Percentiles rank a stretch among this genome's conserved stretches.
Evolutionary conservation across 1,284 basidiomycete genomes (phyloP).

Genomic region (Austroboletus rostrupii): DNA sequence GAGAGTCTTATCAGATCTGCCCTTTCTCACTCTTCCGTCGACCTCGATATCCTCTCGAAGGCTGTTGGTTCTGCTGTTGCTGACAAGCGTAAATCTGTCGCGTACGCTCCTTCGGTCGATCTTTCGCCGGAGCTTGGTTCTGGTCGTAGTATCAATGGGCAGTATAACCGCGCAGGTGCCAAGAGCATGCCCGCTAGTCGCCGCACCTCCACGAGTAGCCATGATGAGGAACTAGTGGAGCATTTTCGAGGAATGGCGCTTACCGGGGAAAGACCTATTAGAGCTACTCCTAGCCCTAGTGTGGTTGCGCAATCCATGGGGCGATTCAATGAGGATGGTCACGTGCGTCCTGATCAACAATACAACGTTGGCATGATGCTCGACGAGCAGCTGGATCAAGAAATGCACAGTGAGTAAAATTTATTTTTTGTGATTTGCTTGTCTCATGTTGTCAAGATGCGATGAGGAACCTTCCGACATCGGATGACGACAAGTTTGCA

Average conservation of each 20-base stretch:
- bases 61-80: slow-evolving; percentile 59
- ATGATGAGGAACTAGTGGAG: slow-evolving; percentile 73
- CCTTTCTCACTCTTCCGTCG: slow-evolving; percentile 48
- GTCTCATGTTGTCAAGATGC: slow-evolving; percentile 56
- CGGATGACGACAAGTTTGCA: slow-evolving; percentile 85
- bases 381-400: slow-evolving; percentile 85
- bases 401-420: slow-evolving; percentile 75
- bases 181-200: slow-evolving; percentile 88
- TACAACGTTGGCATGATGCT: slow-evolving; percentile 84
- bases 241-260: slow-evolving; percentile 68
- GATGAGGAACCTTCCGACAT: slow-evolving; percentile 86
- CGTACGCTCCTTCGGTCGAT: slow-evolving; percentile 74
- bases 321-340: slow-evolving; percentile 51
- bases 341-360: slow-evolving; percentile 49
- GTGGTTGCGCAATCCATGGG: slow-evolving; percentile 49
- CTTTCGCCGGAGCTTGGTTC: slow-evolving; percentile 62
- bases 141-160: slow-evolving; percentile 39
- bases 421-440: slow-evolving; percentile 7
- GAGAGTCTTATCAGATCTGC: slow-evolving; percentile 44
- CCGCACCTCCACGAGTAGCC: slow-evolving; percentile 75
- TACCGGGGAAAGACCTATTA: slow-evolving; percentile 52
- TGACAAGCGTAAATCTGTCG: slow-evolving; percentile 81
- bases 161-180: slow-evolving; percentile 66
- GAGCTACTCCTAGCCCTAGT: slow-evolving; percentile 49
- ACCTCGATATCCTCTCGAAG: slow-evolving; percentile 56